Evolutionary conservation across 805 yeast genomes (phyloP), one percentile per base, ranked within the genome.

Genomic region (Kazachstania kunashirensis): DNA sequence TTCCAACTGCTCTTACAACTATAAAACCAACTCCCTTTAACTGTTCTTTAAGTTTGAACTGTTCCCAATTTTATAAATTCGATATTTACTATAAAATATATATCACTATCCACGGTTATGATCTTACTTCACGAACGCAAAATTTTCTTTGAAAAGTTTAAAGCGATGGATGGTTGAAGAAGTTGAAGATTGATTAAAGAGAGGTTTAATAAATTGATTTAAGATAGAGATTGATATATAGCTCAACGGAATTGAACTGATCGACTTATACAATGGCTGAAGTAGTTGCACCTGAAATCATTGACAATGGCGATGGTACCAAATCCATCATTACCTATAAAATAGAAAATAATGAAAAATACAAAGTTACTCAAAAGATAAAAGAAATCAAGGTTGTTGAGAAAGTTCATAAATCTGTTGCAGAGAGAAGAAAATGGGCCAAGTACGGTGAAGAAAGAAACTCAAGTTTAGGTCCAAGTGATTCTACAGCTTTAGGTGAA

Each of bases 401-500:
- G 60, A 74, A 70, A 45, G 96, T 86, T 29, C 84, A 84, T 59
- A 86, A 83, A 34, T 69, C 72, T 29, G 84, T 89, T 42, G 96
- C 96, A n/a, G 71, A 67, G 40, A 82, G 97, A 63, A 80, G 79
- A 61, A 74, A 75, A 48, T 92, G 96, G 97, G 59, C 65, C 43
- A 84, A 84, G 61, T 92, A 78, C 61, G 98, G 97, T 39, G 76
- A 70, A 38, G 96, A 88, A 55, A 72, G 66, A 50, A 70, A 67
- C 43, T 67, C 77, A 19, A 73, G 82, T 3, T 75, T 86, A 17
- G 96, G 96, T 4, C 96, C 96, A 38, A 92, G 85, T 63, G 70
- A 77, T 40, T 74, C 81, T 53, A 85, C 95, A 36, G 88, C 97
- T 11, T 68, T 84, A 38, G 95, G 92, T 46, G 96, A 88, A 53